Evolutionary conservation across 495 filamentous ascomycete genomes (phyloP).

Genomic region (Penicillium angulare): DNA sequence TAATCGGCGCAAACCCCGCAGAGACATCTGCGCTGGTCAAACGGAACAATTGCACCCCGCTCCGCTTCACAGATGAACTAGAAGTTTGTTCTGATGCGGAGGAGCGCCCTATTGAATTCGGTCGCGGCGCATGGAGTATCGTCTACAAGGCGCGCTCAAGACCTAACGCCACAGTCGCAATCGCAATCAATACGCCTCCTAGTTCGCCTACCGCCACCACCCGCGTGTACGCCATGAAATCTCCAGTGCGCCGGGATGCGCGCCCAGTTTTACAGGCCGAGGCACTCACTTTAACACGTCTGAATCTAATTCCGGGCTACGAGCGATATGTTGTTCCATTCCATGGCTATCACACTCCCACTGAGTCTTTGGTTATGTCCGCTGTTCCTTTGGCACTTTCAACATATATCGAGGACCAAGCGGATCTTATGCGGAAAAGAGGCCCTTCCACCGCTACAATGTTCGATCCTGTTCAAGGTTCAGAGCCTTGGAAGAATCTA

Average conservation of each 20-base stretch:
- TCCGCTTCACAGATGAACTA: conserved; percentile 35
- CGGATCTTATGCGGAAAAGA: conserved; percentile 23
- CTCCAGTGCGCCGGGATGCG: conserved; percentile 48
- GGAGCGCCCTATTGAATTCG: conserved; percentile 43
- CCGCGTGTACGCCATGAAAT: conserved; percentile 54
- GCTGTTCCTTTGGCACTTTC: conserved; percentile 52
- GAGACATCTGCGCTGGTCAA: conserved; percentile 5
- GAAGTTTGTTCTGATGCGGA: conserved; percentile 31
- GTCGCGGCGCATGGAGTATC: conserved; percentile 60
- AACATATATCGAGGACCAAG: conserved; percentile 43
- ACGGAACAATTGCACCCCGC: conserved; percentile 13
- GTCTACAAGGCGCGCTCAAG: conserved; percentile 50
- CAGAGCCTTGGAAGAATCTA: conserved; percentile 39
- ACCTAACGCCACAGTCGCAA: conserved; percentile 3
- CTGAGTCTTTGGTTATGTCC: conserved; percentile 51
- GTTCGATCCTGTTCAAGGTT: conserved; percentile 51
- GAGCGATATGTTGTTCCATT: conserved; percentile 52
- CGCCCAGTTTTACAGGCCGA: conserved; percentile 49
- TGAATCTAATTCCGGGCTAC: conserved; percentile 35
- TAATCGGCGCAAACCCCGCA: neutral
- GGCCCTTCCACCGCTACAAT: conserved; percentile 45
- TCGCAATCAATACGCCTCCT: conserved; percentile 39
- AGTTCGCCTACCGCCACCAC: conserved; percentile 39
- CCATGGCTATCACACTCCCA: conserved; percentile 50
- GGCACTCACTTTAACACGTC: conserved; percentile 49